Evolutionary conservation across 495 filamentous ascomycete species (phyloP), one percentile per base, ranked within the genome.

Genomic region (Wilcoxina mikolae): DNA sequence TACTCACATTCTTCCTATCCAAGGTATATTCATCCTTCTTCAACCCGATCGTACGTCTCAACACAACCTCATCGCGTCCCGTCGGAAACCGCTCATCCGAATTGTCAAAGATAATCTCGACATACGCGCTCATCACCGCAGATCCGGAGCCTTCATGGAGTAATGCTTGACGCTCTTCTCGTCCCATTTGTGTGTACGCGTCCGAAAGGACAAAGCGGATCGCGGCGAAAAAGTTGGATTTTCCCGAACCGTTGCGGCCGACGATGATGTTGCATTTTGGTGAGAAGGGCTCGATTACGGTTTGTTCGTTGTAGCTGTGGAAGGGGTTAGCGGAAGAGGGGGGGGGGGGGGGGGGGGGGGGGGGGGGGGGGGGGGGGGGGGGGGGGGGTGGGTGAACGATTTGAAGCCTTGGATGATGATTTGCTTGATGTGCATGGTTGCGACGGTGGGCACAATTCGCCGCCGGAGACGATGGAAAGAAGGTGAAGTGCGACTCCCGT

Each of bases 351-450:
- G 7, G 55, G 41, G 49, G 31, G 50, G n/a, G 18, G 58, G 41
- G 12, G 10, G 46, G 12, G 20, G 48, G 51, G 22, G 22, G 4
- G 44, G 26, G 12, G 47, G 47, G 27, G 54, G 39, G n/a, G 46
- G 53, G 39, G 54, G 51, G 51, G 50, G 52, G 44, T 45, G 24
- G 51, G 59, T 72, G 53, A 69, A 95, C 90, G 90, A 95, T 73
- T 96, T 96, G 73, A 99, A 99, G 77, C 91, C 91, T 65, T 99
- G 91, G 65, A 99, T 96, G 70, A 95, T 99, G 66, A 99, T 95
- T 74, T 99, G 91, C 70, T 96, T 96, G 78, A 99, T 95, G 72
- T 93, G 87, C 87, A 96, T 52, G 20, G n/a, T 52, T 28, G 47
- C 47, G 42, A 45, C 42, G 12, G 42, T 33, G 26, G 47, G 47